A percentile compares a stretch with the other conserved stretches of the same genome.
Evolutionary conservation across 2,329 filamentous ascomycete species (phyloP).

Genomic region (Fusarium buxicola): DNA sequence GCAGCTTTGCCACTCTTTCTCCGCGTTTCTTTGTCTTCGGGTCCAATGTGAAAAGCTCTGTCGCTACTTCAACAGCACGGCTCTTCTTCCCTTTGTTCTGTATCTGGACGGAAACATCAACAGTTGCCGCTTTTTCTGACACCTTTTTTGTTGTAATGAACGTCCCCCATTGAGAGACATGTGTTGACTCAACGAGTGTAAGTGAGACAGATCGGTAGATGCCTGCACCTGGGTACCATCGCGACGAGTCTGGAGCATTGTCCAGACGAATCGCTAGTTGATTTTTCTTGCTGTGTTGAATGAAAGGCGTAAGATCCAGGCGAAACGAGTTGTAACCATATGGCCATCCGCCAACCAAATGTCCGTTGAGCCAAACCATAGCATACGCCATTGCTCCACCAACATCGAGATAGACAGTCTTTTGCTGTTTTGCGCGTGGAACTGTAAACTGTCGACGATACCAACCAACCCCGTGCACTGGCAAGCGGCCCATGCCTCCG

Average conservation of each 20-base stretch:
- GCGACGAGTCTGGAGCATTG: slow-evolving; percentile 59
- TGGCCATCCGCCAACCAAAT: slow-evolving; percentile 63
- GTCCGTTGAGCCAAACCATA: slow-evolving; percentile 63
- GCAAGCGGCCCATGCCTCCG: slow-evolving; percentile 58
- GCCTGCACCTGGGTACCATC: slow-evolving; percentile 67
- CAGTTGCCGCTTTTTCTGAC: slow-evolving; percentile 56
- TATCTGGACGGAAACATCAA: slow-evolving; percentile 58
- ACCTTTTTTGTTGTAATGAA: slow-evolving; percentile 60
- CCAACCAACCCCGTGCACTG: slow-evolving; percentile 65
- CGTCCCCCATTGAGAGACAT: slow-evolving; percentile 63
- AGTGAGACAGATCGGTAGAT: slow-evolving; percentile 68
- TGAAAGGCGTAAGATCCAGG: slow-evolving; percentile 60
- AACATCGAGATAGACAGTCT: slow-evolving; percentile 59
- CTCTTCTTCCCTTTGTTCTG: slow-evolving; percentile 55
- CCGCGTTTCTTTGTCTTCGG: slow-evolving; percentile 44
- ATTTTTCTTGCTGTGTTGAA: slow-evolving; percentile 52
- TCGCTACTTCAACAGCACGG: slow-evolving; percentile 53
- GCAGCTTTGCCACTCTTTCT: slow-evolving; percentile 50
- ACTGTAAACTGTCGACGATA: slow-evolving; percentile 58
- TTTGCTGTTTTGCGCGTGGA: slow-evolving; percentile 48
- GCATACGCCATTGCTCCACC: slow-evolving; percentile 65
- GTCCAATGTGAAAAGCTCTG: slow-evolving; percentile 56
- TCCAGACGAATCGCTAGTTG: slow-evolving; percentile 63
- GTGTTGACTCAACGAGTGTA: slow-evolving; percentile 57
- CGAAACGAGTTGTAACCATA: slow-evolving; percentile 64